Evolutionary conservation across 208 protist genomes (phyloP), one percentile per base, ranked within the genome.

Genomic region (Kentomonas sorsogonicus): DNA sequence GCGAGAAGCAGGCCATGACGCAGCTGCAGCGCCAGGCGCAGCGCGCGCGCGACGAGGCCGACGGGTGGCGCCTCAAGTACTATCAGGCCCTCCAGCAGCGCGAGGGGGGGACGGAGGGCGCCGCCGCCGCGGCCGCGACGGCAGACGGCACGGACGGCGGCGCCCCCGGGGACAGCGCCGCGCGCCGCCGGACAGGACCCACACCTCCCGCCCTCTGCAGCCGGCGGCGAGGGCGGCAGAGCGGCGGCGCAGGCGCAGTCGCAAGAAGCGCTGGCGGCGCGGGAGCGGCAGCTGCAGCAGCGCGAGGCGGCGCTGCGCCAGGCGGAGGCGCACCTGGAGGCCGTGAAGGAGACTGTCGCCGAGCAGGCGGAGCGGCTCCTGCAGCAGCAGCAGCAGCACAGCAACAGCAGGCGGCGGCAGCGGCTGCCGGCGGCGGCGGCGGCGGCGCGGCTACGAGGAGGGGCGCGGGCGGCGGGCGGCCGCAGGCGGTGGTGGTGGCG

Each of bases 311-410:
- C 75, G 18, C 66, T 88, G 31, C 65, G 66, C 3, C 63, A 65
- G 4, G 74, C 66, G 10, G 84, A 91, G 57, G 52, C 45, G 27
- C 63, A 77, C 57, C 51, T 91, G 10, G 65, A 85, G 23, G 75
- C 81, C 52, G 72, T 87, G 55, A 78, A 81, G 30, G 60, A 63
- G n/a, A 76, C 75, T 3, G 58, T 91, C 36, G 79, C 84, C 0
- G 53, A 60, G 25, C 83, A 91, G 53, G 83, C 83, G n/a, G 77
- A 62, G 40, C 20, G 71, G 9, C 59, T 86, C 0, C 59, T 85
- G 15, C 59, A 71, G 46, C 72, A 74, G 29, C 71, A 69, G 34
- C 48, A 53, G 22, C 18, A 53, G 13, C 26, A 50, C 2, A 9
- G 43, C 31, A 41, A 25, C 57, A 31, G 61, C 26, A 38, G 33